Conservation (phyloP, 164 flowering plant genomes). For the Magnolia officinalis region DNA sequence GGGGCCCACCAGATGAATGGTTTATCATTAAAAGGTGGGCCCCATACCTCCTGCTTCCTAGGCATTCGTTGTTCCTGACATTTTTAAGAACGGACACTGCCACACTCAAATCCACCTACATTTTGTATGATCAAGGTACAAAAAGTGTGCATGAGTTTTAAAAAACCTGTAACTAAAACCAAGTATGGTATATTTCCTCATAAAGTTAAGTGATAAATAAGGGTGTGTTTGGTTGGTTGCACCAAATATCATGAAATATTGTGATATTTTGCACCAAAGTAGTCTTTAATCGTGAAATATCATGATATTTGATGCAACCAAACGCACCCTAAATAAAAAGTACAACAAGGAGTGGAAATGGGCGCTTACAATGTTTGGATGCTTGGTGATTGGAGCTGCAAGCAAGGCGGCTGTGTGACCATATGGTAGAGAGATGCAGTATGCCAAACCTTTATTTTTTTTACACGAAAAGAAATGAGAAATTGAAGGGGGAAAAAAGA, state of each 20-base stretch:
- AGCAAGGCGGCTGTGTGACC: slow-evolving; percentile 91
- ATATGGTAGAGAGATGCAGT: slow-evolving; percentile 89
- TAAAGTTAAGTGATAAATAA: no score
- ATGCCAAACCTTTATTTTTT: slow-evolving; percentile 71
- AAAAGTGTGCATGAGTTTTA: no score
- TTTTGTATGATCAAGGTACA: no score
- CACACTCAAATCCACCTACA: no score
- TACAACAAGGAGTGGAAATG: not conserved
- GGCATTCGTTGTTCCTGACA: no score
- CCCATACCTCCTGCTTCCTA: no score
- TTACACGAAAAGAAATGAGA: not conserved
- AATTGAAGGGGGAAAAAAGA: not conserved
- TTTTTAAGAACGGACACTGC: no score
- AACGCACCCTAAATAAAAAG: not conserved
- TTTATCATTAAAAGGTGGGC: no score
- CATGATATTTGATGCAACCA: not conserved
- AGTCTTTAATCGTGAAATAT: not conserved
- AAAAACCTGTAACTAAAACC: not conserved
- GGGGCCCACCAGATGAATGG: no score
- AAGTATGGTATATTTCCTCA: not conserved
- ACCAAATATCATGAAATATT: not conserved
- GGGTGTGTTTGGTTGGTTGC: not conserved
- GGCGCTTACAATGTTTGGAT: slow-evolving; percentile 64
- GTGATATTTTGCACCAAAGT: not conserved
- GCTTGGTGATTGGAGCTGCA: slow-evolving; percentile 68